Evolutionary conservation across 2,329 filamentous ascomycete genomes (phyloP).

Genomic region (Botrytis hyacinthi): DNA sequence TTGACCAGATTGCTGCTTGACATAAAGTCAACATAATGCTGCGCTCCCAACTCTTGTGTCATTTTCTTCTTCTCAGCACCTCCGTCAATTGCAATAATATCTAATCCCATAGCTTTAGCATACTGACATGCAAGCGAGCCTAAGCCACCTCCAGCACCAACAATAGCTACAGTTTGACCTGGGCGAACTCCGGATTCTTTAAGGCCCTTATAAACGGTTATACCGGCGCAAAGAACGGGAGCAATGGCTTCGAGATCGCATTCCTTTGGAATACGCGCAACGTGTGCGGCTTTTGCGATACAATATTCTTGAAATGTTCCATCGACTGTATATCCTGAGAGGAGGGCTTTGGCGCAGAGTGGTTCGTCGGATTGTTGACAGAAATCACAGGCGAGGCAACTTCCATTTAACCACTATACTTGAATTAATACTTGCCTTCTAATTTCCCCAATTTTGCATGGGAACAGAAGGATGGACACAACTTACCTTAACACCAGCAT

Average conservation of each 20-base stretch:
- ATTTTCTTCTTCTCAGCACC: conserved; percentile 77
- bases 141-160: conserved; percentile 82
- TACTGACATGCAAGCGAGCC: conserved; percentile 82
- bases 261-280: conserved; percentile 77
- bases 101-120: conserved; percentile 84
- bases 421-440: conserved; percentile 22
- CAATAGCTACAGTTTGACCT: conserved; percentile 77
- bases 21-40: conserved; percentile 76
- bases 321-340: conserved; percentile 91
- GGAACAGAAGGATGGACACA: neutral
- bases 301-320: conserved; percentile 92
- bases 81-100: conserved; percentile 76
- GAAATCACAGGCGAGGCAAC: conserved; percentile 79
- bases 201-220: conserved; percentile 88
- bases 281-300: conserved; percentile 81
- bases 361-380: conserved; percentile 80
- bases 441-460: neutral
- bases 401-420: conserved; percentile 77
- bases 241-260: conserved; percentile 73
- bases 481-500: conserved; percentile 72
- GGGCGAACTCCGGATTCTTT: conserved; percentile 76
- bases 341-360: conserved; percentile 69
- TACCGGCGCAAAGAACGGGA: conserved; percentile 79
- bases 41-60: conserved; percentile 67
- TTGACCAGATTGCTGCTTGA: conserved; percentile 73